Base-by-base conservation (phyloP, 2,329 filamentous ascomycete genomes). In the Diplocarpon mali region DNA sequence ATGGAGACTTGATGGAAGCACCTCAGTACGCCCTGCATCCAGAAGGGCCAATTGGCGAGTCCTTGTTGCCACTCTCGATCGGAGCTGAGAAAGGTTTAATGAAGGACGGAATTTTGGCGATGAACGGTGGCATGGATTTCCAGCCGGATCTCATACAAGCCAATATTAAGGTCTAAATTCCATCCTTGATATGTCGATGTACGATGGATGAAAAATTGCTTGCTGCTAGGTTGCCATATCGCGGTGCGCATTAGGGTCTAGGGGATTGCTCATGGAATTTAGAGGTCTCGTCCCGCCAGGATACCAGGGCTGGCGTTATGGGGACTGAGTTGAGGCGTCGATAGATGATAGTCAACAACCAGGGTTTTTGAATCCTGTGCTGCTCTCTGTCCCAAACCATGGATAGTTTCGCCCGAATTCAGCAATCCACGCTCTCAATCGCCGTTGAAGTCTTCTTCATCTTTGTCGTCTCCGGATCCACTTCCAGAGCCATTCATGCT, bases 21-120 rank as follows among this genome's bases (percentile, higher is more conserved):
- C 79, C 79, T 2, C 80, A 92, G 53, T 95, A 92, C 61, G 75
- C 87, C 2, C 69, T 96, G 35, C 86, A 93, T 60, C 85, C 87
- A 0, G 73, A 78, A 44, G 75, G 73, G 20, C 60, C 60, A 16
- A 66, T 80, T 11, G 77, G 76, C 35, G 62, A 65, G 17, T 65
- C 62, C 15, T 65, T 73, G 53, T 65, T 78, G n/a, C 51, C 57
- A 20, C 46, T 60, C 13, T 57, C 55, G 5, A 41, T 46, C 7
- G 48, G 44, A 38, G 53, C 53, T 35, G 54, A 52, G 37, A 56
- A 52, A 44, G 52, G 51, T 38, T 38, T 49, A 31, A 46, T 52
- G 37, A 44, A 49, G 20, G 49, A 51, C 36, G 50, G 42, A 43
- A 45, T 45, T 13, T 30, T 50, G n/a, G 29, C 45, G 34, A 48